Evolutionary conservation across 371 early-diverging fungal genomes (phyloP).

Genomic region (Batkoa obscura): DNA sequence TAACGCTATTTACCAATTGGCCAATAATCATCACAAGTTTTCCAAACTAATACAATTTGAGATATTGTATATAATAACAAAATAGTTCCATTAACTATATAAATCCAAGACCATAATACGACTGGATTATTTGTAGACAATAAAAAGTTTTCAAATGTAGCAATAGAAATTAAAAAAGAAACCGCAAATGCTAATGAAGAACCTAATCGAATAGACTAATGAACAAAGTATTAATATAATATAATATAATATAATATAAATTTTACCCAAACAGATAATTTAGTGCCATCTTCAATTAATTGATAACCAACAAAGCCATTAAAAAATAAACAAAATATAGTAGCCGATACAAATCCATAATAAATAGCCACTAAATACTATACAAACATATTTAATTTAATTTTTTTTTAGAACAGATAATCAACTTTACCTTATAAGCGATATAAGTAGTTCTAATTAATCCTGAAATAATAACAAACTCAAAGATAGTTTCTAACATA

Average conservation of each 20-base stretch:
- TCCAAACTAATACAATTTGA: slow-evolving; percentile 83
- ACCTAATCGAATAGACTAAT: slow-evolving; percentile 66
- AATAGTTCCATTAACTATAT: slow-evolving; percentile 63
- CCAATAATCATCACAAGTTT: slow-evolving; percentile 90
- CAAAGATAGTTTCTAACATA: slow-evolving; percentile 59
- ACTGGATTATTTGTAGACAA: slow-evolving; percentile 41
- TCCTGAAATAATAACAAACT: slow-evolving; percentile 70
- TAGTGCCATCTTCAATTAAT: slow-evolving; percentile 91
- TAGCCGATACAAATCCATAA: slow-evolving; percentile 56
- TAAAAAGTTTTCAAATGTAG: slow-evolving; percentile 51
- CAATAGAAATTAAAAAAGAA: slow-evolving; percentile 59
- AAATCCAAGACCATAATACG: slow-evolving; percentile 73
- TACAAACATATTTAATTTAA: neutral
- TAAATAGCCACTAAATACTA: slow-evolving; percentile 79
- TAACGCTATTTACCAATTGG: slow-evolving; percentile 38
- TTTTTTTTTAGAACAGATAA: neutral
- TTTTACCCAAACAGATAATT: slow-evolving; percentile 66
- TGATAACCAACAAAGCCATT: slow-evolving; percentile 94
- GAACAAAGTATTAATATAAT: slow-evolving; percentile 4
- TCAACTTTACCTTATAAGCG: slow-evolving; percentile 56
- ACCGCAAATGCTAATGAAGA: slow-evolving; percentile 55
- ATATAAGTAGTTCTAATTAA: slow-evolving; percentile 67
- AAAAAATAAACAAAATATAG: slow-evolving; percentile 75
- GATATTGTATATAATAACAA: slow-evolving; percentile 69
- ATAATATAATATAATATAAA: neutral